phyloP scores from a whole-genome alignment of 2,329 filamentous ascomycete species.

The Fusarium lateritium region DNA sequence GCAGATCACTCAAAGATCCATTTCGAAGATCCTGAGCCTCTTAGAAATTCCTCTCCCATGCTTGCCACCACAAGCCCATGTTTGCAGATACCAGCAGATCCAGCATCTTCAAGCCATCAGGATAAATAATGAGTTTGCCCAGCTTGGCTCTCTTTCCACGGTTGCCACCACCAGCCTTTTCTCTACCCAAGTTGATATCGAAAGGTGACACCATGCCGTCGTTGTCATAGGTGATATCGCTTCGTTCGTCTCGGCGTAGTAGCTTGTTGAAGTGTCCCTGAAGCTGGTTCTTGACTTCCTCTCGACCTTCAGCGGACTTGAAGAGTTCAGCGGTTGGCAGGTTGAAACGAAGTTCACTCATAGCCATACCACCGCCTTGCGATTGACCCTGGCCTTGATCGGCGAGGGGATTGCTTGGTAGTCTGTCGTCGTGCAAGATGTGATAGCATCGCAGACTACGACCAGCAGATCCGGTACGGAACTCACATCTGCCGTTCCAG shows the following conservation, averaged over 20 bases:
- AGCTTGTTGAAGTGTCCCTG: slow-evolving; percentile 63
- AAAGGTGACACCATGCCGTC: slow-evolving; percentile 62
- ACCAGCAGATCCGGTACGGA: slow-evolving; percentile 82
- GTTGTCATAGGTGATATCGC: slow-evolving; percentile 57
- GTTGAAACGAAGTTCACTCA: slow-evolving; percentile 93
- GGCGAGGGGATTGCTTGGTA: slow-evolving; percentile 62
- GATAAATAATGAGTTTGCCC: slow-evolving; percentile 90
- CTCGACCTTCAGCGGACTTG: slow-evolving; percentile 53
- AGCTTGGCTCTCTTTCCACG: slow-evolving; percentile 90
- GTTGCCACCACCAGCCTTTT: slow-evolving; percentile 88
- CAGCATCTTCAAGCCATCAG: slow-evolving; percentile 95
- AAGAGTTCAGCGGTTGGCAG: slow-evolving; percentile 74
- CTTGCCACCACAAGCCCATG: slow-evolving; percentile 93
- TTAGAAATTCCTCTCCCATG: slow-evolving; percentile 76
- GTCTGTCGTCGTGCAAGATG: slow-evolving; percentile 65
- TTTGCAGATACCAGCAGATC: slow-evolving; percentile 93
- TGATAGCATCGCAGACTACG: slow-evolving; percentile 83
- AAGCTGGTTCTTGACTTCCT: slow-evolving; percentile 53
- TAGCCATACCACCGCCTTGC: slow-evolving; percentile 51
- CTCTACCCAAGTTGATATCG: slow-evolving; percentile 83
- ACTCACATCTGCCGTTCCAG: slow-evolving; percentile 91
- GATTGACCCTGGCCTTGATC: slow-evolving; percentile 52
- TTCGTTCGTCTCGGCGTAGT: slow-evolving; percentile 53
- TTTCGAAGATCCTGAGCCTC: not conserved
- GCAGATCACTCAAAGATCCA: slow-evolving; percentile 2